Evolutionary conservation across 768 basidiomycete genomes (phyloP), one percentile per base, ranked within the genome.

Genomic region (Naematelia aurantialba): DNA sequence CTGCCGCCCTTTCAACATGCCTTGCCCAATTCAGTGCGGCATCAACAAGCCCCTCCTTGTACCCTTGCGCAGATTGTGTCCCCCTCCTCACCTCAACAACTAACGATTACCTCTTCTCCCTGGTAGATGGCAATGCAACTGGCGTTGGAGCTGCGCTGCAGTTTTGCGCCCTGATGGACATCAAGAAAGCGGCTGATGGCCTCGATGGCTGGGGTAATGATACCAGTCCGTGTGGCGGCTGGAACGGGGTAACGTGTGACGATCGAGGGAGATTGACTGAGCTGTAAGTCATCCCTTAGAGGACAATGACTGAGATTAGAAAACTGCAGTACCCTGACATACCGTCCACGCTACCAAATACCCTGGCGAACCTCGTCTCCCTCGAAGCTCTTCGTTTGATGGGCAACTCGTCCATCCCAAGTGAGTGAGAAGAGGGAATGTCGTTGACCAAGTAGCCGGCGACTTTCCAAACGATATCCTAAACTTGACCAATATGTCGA

Each of bases 141-240:
- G 73, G 73, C 3, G 75, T 76, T 5, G 76, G 76, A 2, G 64
- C 74, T 4, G 74, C 73, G 4, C 52, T 78, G 3, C 77, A 78
- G 58, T 78, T 71, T 53, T 78, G 77, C 51, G 72, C 72, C 1
- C 47, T 78, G 45, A 66, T 72, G 59, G 66, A 74, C 26, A 58
- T 78, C 5, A 17, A 17, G 21, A 27, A 30, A 30, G 29, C 39
- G n/a, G 60, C 34, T 54, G 61, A 17, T 30, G 60, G 49, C 34
- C 34, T 39, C 8, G 34, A 39, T 39, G 17, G 8, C 17, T 70
- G 71, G 70, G 62, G 47, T 42, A 63, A 52, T 24, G 67, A 75
- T 50, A 65, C 61, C 8, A 67, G 63, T 44, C 65, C 70, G 1
- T 78, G 77, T 61, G 67, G 52, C 22, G 69, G 66, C 0, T 78